Conservation (phyloP, 306 rosid species). For the Quercus alba region DNA sequence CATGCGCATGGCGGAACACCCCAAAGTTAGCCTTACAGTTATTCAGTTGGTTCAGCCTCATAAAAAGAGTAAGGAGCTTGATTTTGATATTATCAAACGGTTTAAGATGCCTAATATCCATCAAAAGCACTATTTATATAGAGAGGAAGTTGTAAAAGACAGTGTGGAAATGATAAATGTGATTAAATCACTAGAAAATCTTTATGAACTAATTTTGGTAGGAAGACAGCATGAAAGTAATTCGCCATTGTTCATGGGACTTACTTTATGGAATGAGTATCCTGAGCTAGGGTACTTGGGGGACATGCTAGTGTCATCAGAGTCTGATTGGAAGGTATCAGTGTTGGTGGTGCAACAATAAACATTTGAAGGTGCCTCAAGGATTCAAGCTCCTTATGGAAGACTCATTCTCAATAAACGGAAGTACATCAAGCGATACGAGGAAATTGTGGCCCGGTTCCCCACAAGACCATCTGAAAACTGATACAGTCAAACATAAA, state of each 20-base stretch:
- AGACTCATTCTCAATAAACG: not conserved
- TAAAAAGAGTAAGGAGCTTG: not conserved
- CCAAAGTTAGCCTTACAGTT: conserved; percentile 26
- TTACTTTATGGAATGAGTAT: conserved; percentile 50
- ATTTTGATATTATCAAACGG: conserved; percentile 30
- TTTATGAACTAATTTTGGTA: conserved; percentile 43
- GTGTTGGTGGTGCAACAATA: conserved; percentile 67
- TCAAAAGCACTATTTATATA: conserved; percentile 24
- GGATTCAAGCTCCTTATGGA: conserved; percentile 4
- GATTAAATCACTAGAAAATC: conserved; percentile 30
- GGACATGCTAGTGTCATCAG: conserved; percentile 46
- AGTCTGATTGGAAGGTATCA: conserved; percentile 25
- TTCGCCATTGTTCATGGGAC: conserved; percentile 36
- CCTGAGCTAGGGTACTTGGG: conserved; percentile 62
- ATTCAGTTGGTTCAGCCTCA: conserved; percentile 17
- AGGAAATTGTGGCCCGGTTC: not conserved
- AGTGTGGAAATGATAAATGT: conserved; percentile 39
- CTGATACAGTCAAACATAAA: too few species aligned
- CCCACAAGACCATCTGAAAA: too few species aligned
- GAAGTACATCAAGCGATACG: not conserved
- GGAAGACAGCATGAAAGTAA: conserved; percentile 50
- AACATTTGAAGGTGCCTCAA: not conserved
- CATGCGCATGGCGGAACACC: conserved; percentile 41
- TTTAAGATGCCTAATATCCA: conserved; percentile 11
- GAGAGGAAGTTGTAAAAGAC: conserved; percentile 36